Base-by-base conservation (phyloP, 139 green algal species). In the Closterium sp. region DNA sequence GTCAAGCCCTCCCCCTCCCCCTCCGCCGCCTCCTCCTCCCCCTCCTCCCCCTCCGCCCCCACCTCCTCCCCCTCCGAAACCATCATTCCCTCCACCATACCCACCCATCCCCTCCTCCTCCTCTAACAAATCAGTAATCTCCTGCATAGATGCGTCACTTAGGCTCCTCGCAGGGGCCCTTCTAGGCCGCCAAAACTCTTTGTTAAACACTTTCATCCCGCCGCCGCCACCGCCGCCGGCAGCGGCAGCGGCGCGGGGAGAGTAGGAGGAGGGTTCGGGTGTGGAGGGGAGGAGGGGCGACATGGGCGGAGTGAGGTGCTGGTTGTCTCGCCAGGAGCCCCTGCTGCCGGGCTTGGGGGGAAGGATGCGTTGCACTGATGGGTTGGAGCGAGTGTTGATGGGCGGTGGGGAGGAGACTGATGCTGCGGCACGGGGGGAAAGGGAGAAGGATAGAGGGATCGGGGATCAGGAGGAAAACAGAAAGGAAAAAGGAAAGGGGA, bases 191-290 rank as follows among this genome's bases (percentile, higher is more conserved):
- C 85, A 87, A 21, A 87, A 87, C 2, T 87, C 85, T 31, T 87
- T 87, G n/a, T 30, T 87, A 31, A 87, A 87, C n/a, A 87, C 85
- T 31, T 87, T 31, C 85, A 30, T 87, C 24, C 79, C 79, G n/a
- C 28, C 28, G 85, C 85, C 13, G 85, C 28, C 28, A 27, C 85
- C 28, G 2, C 21, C 28, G 22, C 10, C 85, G n/a, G n/a, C n/a
- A 22, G 28, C 85, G 2, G 28, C 28, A 87, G 28, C 24, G n/a
- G 85, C 28, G 85, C 85, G 28, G 85, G 85, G 85, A 29, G 28
- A 79, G 62, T 79, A 79, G 62, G 62, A n/a, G n/a, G n/a, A 79
- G 62, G 62, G 62, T 79, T 87, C 85, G 9, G 85, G 85, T 2
- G 85, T 87, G 85, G 85, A 30, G 28, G 85, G 85, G 9, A 87